Evolutionary conservation across 495 filamentous ascomycete genomes (phyloP).

Genomic region (Entonaema liquescens): DNA sequence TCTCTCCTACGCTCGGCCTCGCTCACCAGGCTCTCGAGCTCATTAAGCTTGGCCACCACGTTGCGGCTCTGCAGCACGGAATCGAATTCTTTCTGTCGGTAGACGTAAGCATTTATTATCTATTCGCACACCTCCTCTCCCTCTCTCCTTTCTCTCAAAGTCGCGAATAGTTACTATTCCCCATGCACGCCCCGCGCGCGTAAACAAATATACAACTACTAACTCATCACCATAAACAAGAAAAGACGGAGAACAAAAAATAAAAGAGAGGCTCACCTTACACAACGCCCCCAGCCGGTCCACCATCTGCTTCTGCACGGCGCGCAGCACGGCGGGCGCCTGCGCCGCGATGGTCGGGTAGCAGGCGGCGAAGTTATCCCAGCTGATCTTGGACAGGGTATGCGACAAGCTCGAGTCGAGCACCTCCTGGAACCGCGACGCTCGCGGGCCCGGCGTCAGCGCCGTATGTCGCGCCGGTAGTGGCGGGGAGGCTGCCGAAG

Average conservation of each 20-base stretch:
- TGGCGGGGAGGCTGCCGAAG: slow-evolving; percentile 51
- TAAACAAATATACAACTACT: too few species aligned
- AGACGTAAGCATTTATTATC: background rate
- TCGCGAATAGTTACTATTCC: too few species aligned
- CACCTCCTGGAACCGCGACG: slow-evolving; percentile 72
- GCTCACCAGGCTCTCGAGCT: slow-evolving; percentile 76
- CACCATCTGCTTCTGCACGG: slow-evolving; percentile 75
- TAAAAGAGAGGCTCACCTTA: slow-evolving; percentile 45
- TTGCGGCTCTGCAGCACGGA: slow-evolving; percentile 72
- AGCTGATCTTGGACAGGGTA: slow-evolving; percentile 76
- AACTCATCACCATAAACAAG: too few species aligned
- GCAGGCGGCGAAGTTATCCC: slow-evolving; percentile 82
- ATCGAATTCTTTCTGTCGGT: slow-evolving; percentile 73
- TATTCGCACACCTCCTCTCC: background rate
- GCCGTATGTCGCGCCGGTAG: slow-evolving; percentile 65
- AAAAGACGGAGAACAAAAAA: slow-evolving; percentile 8
- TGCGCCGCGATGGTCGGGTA: slow-evolving; percentile 83
- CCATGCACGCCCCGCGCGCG: too few species aligned
- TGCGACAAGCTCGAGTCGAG: slow-evolving; percentile 73
- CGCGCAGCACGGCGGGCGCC: slow-evolving; percentile 71
- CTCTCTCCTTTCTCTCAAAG: slow-evolving; percentile 2
- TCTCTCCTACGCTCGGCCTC: slow-evolving; percentile 72
- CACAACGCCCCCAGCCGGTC: slow-evolving; percentile 69
- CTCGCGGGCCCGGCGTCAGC: slow-evolving; percentile 77
- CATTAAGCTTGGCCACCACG: slow-evolving; percentile 80